Conservation (phyloP, 305 asterid genomes). For the Lippia alba region DNA sequence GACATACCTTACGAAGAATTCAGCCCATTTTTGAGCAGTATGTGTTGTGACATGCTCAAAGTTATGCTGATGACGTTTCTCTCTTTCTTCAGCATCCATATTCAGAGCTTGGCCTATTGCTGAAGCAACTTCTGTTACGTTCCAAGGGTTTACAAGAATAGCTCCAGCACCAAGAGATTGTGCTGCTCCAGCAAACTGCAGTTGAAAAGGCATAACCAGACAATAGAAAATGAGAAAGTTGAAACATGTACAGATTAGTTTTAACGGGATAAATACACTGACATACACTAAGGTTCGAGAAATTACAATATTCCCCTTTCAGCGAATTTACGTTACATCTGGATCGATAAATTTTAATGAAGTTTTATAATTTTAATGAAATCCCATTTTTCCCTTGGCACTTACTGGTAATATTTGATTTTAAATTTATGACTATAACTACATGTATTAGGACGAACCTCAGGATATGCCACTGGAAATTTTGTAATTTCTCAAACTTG, state of each 20-base stretch:
- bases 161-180: constrained; percentile 99
- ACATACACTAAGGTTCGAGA: no score
- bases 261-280: neutral
- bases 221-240: constrained; percentile 1
- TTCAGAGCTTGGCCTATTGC: constrained; percentile 89
- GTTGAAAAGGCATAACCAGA: constrained; percentile 11
- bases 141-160: constrained; percentile 98
- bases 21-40: constrained; percentile 99
- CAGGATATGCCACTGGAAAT: no score
- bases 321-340: no score
- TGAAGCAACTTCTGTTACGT: constrained; percentile 91
- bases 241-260: constrained; percentile 4
- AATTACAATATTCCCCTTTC: no score
- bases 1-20: constrained; percentile 87
- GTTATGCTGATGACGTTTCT: constrained; percentile 89
- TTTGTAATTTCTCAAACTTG: no score
- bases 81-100: constrained; percentile 88
- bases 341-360: no score
- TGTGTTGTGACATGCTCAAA: constrained; percentile 89
- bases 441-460: no score
- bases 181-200: constrained; percentile 99
- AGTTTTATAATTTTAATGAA: no score
- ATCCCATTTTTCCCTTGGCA: no score
- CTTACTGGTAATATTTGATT: no score
- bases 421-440: no score